Conservation (phyloP, 2,329 filamentous ascomycete genomes). For the Penicillium sp. region DNA sequence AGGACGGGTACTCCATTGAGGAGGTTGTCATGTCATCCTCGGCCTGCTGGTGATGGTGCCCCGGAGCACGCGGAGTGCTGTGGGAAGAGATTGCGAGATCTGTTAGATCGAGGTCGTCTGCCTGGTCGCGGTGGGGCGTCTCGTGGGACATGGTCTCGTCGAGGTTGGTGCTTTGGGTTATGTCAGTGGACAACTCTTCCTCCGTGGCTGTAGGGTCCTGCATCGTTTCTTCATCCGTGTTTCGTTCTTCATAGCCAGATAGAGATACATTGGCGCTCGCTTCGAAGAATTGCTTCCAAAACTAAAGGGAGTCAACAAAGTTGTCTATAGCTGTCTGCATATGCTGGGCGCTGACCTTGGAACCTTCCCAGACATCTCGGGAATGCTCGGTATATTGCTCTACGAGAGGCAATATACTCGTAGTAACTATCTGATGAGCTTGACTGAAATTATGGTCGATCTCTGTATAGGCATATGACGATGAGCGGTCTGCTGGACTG, state of each 20-base stretch:
- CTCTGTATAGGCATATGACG: slow-evolving; percentile 53
- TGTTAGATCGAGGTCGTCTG: slow-evolving; percentile 48
- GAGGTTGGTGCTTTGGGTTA: slow-evolving; percentile 39
- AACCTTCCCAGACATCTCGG: slow-evolving; percentile 91
- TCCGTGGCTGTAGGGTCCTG: slow-evolving; percentile 52
- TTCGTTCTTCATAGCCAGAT: slow-evolving; percentile 85
- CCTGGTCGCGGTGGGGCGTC: slow-evolving; percentile 34
- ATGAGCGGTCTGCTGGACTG: slow-evolving; percentile 13
- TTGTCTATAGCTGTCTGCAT: slow-evolving; percentile 6
- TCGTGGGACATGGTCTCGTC: slow-evolving; percentile 41
- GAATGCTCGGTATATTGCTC: slow-evolving; percentile 96
- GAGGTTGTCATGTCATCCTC: slow-evolving; percentile 41
- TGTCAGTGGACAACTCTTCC: slow-evolving; percentile 54
- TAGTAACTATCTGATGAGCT: slow-evolving; percentile 92
- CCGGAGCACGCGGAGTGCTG: slow-evolving; percentile 47
- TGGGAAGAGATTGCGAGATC: slow-evolving; percentile 44
- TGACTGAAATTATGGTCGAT: slow-evolving; percentile 98
- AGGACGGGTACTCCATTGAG: slow-evolving; percentile 62
- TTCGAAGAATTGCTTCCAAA: slow-evolving; percentile 99
- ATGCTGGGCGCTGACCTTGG: slow-evolving; percentile 62
- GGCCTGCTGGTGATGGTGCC: slow-evolving; percentile 24
- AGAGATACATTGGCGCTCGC: slow-evolving; percentile 95
- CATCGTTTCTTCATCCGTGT: slow-evolving; percentile 56
- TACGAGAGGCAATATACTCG: slow-evolving; percentile 86
- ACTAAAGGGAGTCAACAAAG: slow-evolving; percentile 51